Percentiles rank a stretch among this genome's conserved stretches.
Conservation (phyloP, 129 eudicot species). For the Flaveria ramosissima region DNA sequence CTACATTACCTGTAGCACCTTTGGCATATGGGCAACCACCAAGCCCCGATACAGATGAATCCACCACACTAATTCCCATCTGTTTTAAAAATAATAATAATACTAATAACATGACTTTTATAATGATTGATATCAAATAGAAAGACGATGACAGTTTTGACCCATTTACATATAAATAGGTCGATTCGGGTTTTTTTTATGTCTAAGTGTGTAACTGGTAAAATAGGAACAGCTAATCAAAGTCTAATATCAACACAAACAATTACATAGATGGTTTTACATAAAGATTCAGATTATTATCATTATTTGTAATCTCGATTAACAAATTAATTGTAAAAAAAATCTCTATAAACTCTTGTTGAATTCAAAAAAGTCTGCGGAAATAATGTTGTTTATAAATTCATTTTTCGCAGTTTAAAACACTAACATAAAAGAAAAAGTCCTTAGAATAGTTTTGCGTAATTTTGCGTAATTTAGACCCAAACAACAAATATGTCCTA, state of each 20-base stretch:
- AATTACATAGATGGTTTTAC: background rate
- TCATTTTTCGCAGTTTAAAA: too few relatives aligned
- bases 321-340: background rate
- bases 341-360: too few relatives aligned
- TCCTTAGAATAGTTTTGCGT: background rate
- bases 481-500: too few relatives aligned
- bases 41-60: constrained; percentile 81
- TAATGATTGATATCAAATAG: background rate
- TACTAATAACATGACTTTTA: background rate
- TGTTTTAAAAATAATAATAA: constrained; percentile 18
- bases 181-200: background rate
- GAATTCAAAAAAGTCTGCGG: too few relatives aligned
- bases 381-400: too few relatives aligned
- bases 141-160: background rate
- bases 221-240: too few relatives aligned
- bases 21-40: constrained; percentile 97
- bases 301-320: background rate
- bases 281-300: background rate
- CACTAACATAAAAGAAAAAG: background rate
- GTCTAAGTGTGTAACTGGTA: background rate
- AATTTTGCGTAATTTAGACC: too few relatives aligned
- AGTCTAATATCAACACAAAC: background rate
- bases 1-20: constrained; percentile 89
- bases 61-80: constrained; percentile 87
- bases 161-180: background rate